Evolutionary conservation across 768 basidiomycete species (phyloP).

Genomic region (Boletus subparvulus): DNA sequence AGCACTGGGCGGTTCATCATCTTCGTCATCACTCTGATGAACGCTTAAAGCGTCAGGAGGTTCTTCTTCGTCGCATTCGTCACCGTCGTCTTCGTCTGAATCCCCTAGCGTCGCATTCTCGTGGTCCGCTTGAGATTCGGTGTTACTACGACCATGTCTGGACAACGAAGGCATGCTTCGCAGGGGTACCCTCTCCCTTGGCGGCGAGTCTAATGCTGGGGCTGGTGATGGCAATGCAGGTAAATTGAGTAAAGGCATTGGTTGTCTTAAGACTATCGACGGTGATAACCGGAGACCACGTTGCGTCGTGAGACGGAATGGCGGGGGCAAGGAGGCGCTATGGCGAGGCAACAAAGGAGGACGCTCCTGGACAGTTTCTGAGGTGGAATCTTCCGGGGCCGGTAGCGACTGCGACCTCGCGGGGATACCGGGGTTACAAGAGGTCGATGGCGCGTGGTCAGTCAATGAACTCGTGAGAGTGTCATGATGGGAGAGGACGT

Average conservation of each 20-base stretch:
- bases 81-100: constrained; percentile 36
- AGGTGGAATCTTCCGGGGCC: neutral
- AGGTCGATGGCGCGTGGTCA: neutral
- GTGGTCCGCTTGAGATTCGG: constrained; percentile 23
- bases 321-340: constrained; percentile 17
- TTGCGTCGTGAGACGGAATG: constrained; percentile 28
- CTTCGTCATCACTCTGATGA: constrained; percentile 40
- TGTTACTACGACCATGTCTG: constrained; percentile 33
- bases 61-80: constrained; percentile 37
- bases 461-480: constrained; percentile 2
- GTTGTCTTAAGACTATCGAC: constrained; percentile 43
- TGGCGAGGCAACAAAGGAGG: constrained; percentile 9
- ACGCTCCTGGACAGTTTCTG: constrained; percentile 2
- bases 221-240: constrained; percentile 44
- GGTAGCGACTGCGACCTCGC: neutral
- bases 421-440: neutral
- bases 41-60: constrained; percentile 35
- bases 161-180: constrained; percentile 57
- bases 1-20: constrained; percentile 28
- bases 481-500: constrained; percentile 9
- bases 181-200: constrained; percentile 34
- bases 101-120: constrained; percentile 22
- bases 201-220: constrained; percentile 7
- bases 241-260: constrained; percentile 49
- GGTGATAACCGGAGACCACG: constrained; percentile 46